phyloP scores from a whole-genome alignment of 257 asterid genomes.

The Gentiana straminea region DNA sequence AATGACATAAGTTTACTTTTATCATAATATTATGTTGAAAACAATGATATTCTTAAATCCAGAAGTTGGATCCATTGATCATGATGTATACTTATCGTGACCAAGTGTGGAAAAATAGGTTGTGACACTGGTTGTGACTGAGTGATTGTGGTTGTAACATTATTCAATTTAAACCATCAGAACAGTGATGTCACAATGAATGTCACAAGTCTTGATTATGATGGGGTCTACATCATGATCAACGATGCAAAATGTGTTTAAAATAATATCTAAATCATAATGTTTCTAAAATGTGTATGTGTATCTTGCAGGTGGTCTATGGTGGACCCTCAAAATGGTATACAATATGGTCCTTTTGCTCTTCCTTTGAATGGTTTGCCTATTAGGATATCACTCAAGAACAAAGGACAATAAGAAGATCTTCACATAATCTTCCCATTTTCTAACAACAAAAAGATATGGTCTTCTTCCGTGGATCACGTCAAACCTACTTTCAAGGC shows the following conservation, averaged over 20 bases:
- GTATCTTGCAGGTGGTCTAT: constrained; percentile 64
- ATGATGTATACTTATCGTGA: too few relatives aligned
- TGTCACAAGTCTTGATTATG: too few relatives aligned
- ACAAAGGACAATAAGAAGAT: constrained; percentile 19
- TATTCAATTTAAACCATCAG: too few relatives aligned
- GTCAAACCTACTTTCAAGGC: too few relatives aligned
- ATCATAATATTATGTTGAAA: too few relatives aligned
- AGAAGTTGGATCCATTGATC: too few relatives aligned
- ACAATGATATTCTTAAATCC: too few relatives aligned
- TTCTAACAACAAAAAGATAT: background rate
- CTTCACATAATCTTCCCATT: constrained; percentile 6
- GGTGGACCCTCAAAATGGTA: constrained; percentile 83
- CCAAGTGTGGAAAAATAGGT: too few relatives aligned
- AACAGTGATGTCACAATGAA: too few relatives aligned
- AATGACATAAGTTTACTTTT: background rate
- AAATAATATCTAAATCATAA: constrained; percentile 15
- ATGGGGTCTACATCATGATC: too few relatives aligned
- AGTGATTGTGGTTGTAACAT: too few relatives aligned
- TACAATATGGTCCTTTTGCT: constrained; percentile 94
- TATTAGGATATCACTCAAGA: constrained; percentile 45
- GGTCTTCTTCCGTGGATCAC: background rate
- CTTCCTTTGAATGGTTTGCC: constrained; percentile 98
- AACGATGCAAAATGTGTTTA: constrained; percentile 1
- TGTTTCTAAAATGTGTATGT: constrained; percentile 7
- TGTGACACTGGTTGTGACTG: too few relatives aligned